Base-by-base conservation (phyloP, 257 asterid species). In the Orobanche coerulescens region DNA sequence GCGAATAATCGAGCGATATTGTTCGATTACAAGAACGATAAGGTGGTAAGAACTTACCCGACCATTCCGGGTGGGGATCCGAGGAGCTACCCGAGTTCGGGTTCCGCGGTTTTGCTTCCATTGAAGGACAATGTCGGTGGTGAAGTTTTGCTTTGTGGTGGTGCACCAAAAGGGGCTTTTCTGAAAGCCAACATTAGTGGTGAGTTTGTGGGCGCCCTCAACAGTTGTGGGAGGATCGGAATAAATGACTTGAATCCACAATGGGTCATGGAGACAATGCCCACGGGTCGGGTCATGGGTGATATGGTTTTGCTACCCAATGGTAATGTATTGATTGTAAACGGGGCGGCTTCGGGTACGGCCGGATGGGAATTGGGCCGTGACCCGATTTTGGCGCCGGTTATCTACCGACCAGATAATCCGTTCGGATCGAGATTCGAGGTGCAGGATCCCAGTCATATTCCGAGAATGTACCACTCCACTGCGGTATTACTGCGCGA, bases 191-290 rank as follows among this genome's bases (percentile, higher is more conserved):
- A 33, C 19, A n/a, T 11, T 3, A 19, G 82, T 65, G n/a, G 20
- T 68, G 63, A 11, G 75, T 81, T 36, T 74, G 80, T n/a, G 80
- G 84, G 3, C 79, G 85, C 81, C 5, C 78, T 80, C 10, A 36
- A 67, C 42, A 75, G 81, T 0, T 83, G 90, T 6, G 84, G 75
- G 1, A 66, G 82, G 75, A 78, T 80, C 61, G 71, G 61, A 20
- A 44, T 80, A 31, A 28, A 71, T 4, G 82, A 73, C 64, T 65
- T 67, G 63, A 30, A 75, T 28, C 79, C 86, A 0, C 37, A 63
- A 11, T 83, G 90, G 90, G 61, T n/a, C 13, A 34, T 71, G 76
- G 84, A 81, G 72, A 67, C 72, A 25, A 78, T 81, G 87, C 84
- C 84, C 3, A 14, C 37, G 12, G 67, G 71, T 5, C 72, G 87